phyloP scores from a whole-genome alignment of 148 eudicot genomes.

The Amaranthus cruentus region DNA sequence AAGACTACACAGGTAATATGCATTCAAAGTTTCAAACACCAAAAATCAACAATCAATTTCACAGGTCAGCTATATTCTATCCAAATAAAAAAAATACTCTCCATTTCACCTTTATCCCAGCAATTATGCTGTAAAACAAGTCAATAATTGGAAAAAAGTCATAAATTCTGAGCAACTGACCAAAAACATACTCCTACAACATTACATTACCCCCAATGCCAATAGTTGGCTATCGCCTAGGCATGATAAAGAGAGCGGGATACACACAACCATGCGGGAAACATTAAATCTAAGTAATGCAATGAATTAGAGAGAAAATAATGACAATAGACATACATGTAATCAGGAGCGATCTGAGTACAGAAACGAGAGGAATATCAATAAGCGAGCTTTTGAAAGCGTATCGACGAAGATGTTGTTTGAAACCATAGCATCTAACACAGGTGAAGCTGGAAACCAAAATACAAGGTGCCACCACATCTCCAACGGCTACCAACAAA shows the following conservation, averaged over 20 bases:
- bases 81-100: too few relatives aligned
- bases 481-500: conserved; percentile 63
- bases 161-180: neutral
- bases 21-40: too few relatives aligned
- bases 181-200: neutral
- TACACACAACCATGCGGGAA: neutral
- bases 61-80: too few relatives aligned
- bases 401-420: conserved; percentile 62
- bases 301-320: neutral
- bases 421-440: conserved; percentile 51
- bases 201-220: neutral
- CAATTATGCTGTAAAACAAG: neutral
- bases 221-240: neutral
- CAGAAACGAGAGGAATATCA: conserved; percentile 83
- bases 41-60: too few relatives aligned
- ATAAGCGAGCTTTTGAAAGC: conserved; percentile 66
- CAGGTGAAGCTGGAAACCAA: conserved; percentile 79
- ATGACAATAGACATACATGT: conserved; percentile 37
- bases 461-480: conserved; percentile 57
- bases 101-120: too few relatives aligned
- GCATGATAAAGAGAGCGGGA: neutral
- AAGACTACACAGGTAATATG: too few relatives aligned
- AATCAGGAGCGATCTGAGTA: conserved; percentile 81
- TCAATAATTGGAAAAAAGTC: neutral
- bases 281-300: neutral